Percentiles rank a stretch among this genome's conserved stretches.
These are phyloP conservation scores for Candida sp. DNA, from an alignment of 1,139 yeast genomes.

Conservation along the genomic window DNA sequence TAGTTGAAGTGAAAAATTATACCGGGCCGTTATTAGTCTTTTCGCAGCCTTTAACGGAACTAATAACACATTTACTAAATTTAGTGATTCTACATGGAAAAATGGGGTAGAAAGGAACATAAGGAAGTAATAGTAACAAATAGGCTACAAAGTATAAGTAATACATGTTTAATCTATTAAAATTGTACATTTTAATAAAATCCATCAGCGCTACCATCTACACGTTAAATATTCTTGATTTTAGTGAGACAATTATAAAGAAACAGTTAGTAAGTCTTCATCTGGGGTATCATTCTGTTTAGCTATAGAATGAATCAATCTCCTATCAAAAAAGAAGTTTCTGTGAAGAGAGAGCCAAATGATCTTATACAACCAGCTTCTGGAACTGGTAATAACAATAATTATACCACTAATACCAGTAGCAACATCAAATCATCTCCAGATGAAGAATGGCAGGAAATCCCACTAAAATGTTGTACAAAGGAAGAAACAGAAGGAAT, in stretches of 20 bases:
- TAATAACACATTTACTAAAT: no score
- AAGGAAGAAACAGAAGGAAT: constrained; percentile 70
- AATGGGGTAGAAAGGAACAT: no score
- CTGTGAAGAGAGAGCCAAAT: constrained; percentile 20
- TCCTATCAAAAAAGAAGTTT: constrained; percentile 24
- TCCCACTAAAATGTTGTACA: constrained; percentile 71
- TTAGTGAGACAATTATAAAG: background rate
- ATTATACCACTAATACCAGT: no score
- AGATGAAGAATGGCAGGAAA: constrained; percentile 52
- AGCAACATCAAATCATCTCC: constrained; percentile 7
- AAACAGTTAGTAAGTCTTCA: background rate
- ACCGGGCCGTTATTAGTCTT: background rate
- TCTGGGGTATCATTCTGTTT: background rate
- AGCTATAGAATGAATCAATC: constrained; percentile 17
- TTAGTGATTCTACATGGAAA: no score
- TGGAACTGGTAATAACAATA: constrained; percentile 2
- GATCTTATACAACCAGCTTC: constrained; percentile 8
- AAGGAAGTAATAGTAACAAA: no score
- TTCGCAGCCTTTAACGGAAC: background rate
- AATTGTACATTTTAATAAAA: no score
- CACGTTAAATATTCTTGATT: no score
- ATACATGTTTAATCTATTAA: no score
- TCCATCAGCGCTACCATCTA: background rate
- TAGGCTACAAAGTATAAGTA: no score
- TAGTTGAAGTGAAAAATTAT: background rate